Conservation (phyloP, 139 green algal genomes). For the Zygnema circumcarinatum region DNA sequence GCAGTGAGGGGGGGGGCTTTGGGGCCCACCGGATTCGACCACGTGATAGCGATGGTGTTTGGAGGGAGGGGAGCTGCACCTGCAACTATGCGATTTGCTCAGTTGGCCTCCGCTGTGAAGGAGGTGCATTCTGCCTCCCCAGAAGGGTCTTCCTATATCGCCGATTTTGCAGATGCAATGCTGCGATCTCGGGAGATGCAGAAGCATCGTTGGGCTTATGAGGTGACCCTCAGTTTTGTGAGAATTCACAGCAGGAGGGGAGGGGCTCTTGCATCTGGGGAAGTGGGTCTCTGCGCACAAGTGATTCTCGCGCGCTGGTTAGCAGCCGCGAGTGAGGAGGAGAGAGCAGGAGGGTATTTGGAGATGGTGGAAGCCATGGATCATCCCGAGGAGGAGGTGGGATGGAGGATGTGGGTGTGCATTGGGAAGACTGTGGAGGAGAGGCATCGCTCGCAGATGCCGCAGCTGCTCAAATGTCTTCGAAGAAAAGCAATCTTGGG, state of each 20-base stretch:
- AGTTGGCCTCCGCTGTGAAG: conserved; percentile 8
- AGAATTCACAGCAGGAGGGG: conserved; percentile 5
- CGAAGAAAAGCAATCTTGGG: conserved; percentile 16
- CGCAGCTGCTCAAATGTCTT: conserved; percentile 12
- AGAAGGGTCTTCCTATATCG: conserved; percentile 12
- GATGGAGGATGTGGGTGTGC: conserved; percentile 19
- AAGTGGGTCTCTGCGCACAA: background rate
- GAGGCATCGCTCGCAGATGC: conserved; percentile 17
- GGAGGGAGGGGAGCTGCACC: background rate
- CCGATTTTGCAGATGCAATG: conserved; percentile 20
- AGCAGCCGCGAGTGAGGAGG: too few relatives aligned
- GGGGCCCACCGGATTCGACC: conserved; percentile 6
- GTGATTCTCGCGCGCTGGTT: conserved; percentile 17
- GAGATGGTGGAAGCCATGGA: conserved; percentile 34
- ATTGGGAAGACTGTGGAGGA: conserved; percentile 9
- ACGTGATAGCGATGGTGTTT: conserved; percentile 28
- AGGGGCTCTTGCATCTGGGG: background rate
- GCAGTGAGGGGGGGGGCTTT: background rate
- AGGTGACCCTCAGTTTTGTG: conserved; percentile 22
- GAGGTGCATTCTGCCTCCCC: background rate
- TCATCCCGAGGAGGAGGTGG: conserved; percentile 13
- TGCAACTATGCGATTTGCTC: conserved; percentile 30
- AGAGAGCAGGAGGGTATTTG: background rate
- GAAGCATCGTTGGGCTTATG: conserved; percentile 25
- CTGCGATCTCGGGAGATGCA: conserved; percentile 11